A percentile compares a stretch with the other conserved stretches of the same genome.
Evolutionary conservation across 2,329 filamentous ascomycete species (phyloP).

Genomic region (Xylaria sp.): DNA sequence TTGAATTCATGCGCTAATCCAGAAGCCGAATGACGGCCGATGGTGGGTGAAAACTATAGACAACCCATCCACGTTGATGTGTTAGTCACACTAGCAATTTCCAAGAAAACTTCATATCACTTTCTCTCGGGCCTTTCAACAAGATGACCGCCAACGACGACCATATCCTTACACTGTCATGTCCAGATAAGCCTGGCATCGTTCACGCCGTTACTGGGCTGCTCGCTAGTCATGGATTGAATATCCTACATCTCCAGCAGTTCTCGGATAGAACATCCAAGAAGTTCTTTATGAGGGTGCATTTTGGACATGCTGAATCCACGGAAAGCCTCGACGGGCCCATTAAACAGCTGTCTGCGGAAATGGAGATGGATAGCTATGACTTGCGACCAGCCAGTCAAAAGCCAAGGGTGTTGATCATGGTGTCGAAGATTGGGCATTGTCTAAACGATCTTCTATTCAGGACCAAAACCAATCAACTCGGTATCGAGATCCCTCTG

Average conservation of each 20-base stretch:
- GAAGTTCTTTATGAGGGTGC: conserved; percentile 88
- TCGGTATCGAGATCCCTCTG: conserved; percentile 75
- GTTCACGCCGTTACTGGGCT: conserved; percentile 83
- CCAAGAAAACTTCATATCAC: conserved; percentile 1
- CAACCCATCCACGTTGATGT: conserved; percentile 13
- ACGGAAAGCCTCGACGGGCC: conserved; percentile 59
- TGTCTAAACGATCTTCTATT: conserved; percentile 85
- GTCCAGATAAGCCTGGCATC: conserved; percentile 83
- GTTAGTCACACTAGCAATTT: conserved; percentile 27
- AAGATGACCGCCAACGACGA: conserved; percentile 49
- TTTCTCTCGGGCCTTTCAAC: background rate
- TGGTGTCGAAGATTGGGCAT: conserved; percentile 89
- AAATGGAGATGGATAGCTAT: conserved; percentile 70
- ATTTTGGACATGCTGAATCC: conserved; percentile 68
- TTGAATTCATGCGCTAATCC: conserved; percentile 34
- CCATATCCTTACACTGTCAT: conserved; percentile 80
- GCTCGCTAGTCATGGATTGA: conserved; percentile 74
- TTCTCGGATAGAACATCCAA: conserved; percentile 77
- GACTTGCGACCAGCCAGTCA: conserved; percentile 70
- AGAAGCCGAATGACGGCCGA: conserved; percentile 36
- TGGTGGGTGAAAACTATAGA: conserved; percentile 28
- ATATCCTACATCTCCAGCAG: conserved; percentile 84
- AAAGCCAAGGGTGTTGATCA: conserved; percentile 80
- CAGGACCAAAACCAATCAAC: conserved; percentile 74
- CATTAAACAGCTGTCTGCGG: conserved; percentile 65